Base-by-base conservation (phyloP, 78 protist genomes). In the Dictyostelium citrinum region DNA sequence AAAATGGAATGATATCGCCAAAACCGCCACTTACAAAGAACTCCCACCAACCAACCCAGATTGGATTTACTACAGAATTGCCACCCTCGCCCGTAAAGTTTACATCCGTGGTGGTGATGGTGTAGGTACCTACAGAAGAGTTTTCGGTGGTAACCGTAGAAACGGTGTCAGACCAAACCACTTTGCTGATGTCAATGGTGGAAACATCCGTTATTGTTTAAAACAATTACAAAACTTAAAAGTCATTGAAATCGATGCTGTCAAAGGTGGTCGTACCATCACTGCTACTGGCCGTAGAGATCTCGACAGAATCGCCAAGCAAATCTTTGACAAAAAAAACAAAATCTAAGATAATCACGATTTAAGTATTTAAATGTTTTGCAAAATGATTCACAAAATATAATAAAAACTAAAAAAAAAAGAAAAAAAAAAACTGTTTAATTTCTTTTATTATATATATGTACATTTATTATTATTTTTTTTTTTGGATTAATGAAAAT, bases 21-120 rank as follows among this genome's bases (percentile, higher is more conserved):
- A 99, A 99, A 98, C 99, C 22, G 98, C 96, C 61, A 14, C 76
- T 74, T 3, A 11, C 95, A 97, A 95, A 93, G 99, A 99, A 95
- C 98, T 97, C 61, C 98, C 98, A 27, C 99, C 99, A 17, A 51
- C 88, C 31, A 96, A 99, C 97, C 98, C 99, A 41, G 99, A 99
- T 93, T 99, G 99, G 99, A 98, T 86, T 95, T 99, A 95, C 98
- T 79, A 97, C 83, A 98, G 99, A 60, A 82, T 91, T 46, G 99
- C 99, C 49, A 70, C 98, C 41, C 92, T 98, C 31, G 98, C 98
- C 81, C 96, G 99, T 75, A 96, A 90, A 37, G 85, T 98, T 31
- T 98, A 98, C 95, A 11, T 98, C 46, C 83, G 97, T 33, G 92
- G 91, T 39, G 95, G 95, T 27, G 80, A 72, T 71, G 99, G 99